Conservation (phyloP, 192 early-diverging fungal genomes). For the Linnemannia hyalina region DNA sequence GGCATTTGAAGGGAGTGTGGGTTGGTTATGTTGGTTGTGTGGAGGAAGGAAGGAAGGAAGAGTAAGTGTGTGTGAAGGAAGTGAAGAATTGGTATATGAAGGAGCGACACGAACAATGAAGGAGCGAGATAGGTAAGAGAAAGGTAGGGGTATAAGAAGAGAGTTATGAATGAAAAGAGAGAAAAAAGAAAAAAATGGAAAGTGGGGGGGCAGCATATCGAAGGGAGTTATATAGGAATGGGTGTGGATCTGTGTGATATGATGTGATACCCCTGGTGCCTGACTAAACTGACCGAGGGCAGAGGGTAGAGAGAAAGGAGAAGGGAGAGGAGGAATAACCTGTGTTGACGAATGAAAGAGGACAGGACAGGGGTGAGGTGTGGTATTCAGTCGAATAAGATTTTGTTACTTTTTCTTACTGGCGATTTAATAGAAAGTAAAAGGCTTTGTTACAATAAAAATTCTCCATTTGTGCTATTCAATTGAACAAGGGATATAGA, state of each 20-base stretch:
- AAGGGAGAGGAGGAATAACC: not conserved
- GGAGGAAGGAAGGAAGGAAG: not conserved
- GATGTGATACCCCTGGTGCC: not conserved
- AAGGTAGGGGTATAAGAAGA: not conserved
- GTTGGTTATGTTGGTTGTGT: not conserved
- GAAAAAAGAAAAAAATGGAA: not conserved
- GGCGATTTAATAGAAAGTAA: not conserved
- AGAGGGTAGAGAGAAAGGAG: not conserved
- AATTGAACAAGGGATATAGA: not conserved
- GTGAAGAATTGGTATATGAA: not conserved
- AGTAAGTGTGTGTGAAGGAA: not conserved
- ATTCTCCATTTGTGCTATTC: not conserved
- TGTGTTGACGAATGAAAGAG: not conserved
- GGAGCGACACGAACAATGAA: not conserved
- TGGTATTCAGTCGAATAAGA: not conserved
- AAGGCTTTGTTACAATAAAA: not conserved
- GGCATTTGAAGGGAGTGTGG: conserved; percentile 19
- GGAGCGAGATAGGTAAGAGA: not conserved
- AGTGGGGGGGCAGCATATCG: not conserved
- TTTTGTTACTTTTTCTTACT: not conserved
- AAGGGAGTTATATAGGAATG: conserved; percentile 4
- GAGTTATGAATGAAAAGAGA: not conserved
- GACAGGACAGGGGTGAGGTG: not conserved
- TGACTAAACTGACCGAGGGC: not conserved
- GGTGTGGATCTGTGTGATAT: not conserved